Base-by-base conservation (phyloP, 169 alveolate genomes). In the Theileria equi region DNA sequence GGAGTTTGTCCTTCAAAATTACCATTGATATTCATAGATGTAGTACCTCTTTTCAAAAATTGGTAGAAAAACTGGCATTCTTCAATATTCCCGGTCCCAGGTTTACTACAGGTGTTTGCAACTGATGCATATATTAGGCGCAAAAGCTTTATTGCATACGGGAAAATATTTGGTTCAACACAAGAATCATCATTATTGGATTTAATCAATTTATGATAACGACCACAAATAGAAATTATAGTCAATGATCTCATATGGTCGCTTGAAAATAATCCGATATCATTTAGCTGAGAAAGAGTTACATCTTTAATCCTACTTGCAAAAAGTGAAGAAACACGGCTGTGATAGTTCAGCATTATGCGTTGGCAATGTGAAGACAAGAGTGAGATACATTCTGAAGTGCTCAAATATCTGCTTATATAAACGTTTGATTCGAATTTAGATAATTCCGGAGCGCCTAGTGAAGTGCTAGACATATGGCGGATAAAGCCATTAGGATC, bases 201-300 rank as follows among this genome's bases (percentile, higher is more conserved):
- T 13, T 13, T 38, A 13, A 13, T 13, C 13, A 59, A 45, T 45
- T 38, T 49, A 34, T 74, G 72, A 48, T 57, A 55, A 26, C 65
- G 35, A 5, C 69, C 77, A 23, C 54, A 36, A n/a, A 74, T 40
- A 43, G 66, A 19, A 64, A 74, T 47, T 2, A 60, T 58, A 16
- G 79, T 44, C 7, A 74, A 7, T 58, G 77, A 35, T 19, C 55
- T 64, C 81, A 74, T 11, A 45, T 74, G 84, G 55, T 74, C 84
- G 17, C 55, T 74, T 19, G 74, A 60, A 8, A 68, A 48, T 25
- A 74, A 32, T 21, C 57, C 66, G 38, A 68, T 43, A 25, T 49
- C 74, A 53, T 29, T 19, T n/a, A 74, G 16, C 31, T 63, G 61
- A 45, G 47, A 43, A 50, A 64, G 48, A 5, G 63, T 74, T 36